Evolutionary conservation across 2,329 filamentous ascomycete species (phyloP), one percentile per base, ranked within the genome.

Genomic region (Fusarium poae): DNA sequence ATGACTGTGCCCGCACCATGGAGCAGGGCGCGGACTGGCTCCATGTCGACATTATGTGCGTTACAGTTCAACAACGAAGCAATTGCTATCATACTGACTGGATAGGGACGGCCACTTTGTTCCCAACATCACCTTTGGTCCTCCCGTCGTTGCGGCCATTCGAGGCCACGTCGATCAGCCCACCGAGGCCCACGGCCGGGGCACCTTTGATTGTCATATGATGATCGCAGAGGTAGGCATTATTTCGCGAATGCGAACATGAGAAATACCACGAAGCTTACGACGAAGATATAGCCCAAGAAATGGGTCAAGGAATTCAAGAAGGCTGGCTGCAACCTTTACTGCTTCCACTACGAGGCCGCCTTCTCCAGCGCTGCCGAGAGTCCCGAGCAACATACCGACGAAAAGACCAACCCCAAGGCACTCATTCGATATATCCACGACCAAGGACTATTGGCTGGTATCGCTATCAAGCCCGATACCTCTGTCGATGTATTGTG

Each of bases 201-300:
- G 96, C 66, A 98, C 95, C 16, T 99, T 99, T 79, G 96, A 99
- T 82, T 99, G 96, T 86, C 96, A 99, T 82, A 98, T 99, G 96
- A 99, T 99, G 96, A 97, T 99, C 78, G 90, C 93, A 75, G 95
- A 99, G 91, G 93, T 95, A 85, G 73, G 81, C 54, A 13, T 45
- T 39, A 30, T 55, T 32, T 27, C 9, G 16, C 55, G 25, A 39
- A 29, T 29, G 20, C 45, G 30, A 55, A 29, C 20, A 37, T 32
- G 29, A 16, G 7, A 20, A n/a, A 12, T 2, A 20, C 13, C 11
- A 16, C 27, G 18, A 35, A 54, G 62, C 63, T 75, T 53, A 75
- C 60, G 35, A 30, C 21, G 21, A 27, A 10, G 49, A 18, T 6
- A 71, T 72, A 96, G 94, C 96, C 96, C 72, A 97, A 98, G 85